Evolutionary conservation across 345 rosid genomes (phyloP).

Genomic region (Syzygium grande): DNA sequence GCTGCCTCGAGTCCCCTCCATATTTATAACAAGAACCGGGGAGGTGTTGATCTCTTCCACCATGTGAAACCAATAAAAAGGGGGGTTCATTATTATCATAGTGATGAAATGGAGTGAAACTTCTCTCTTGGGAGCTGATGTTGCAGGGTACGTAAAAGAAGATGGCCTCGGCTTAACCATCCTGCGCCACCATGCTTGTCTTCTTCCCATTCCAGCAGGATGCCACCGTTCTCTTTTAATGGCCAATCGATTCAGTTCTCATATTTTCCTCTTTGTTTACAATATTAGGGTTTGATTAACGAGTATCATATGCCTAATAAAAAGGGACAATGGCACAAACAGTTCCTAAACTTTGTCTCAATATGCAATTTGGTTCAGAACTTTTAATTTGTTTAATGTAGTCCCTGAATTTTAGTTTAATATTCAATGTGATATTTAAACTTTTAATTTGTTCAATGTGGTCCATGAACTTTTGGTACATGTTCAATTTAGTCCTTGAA

Average conservation of each 20-base stretch:
- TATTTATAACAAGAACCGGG: slow-evolving; percentile 19
- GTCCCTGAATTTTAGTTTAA: too few species aligned
- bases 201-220: background rate
- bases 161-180: slow-evolving; percentile 2
- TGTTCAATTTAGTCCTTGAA: too few species aligned
- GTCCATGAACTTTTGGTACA: too few species aligned
- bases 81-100: background rate
- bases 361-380: too few species aligned
- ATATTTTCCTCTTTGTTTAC: background rate
- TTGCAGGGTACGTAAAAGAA: slow-evolving; percentile 26
- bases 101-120: slow-evolving; percentile 7
- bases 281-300: background rate
- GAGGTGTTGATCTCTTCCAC: background rate
- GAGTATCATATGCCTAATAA: background rate
- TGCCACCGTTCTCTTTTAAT: background rate
- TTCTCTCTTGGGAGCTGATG: slow-evolving; percentile 18
- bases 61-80: background rate
- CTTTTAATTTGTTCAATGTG: too few species aligned
- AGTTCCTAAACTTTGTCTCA: too few species aligned
- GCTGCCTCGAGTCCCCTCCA: slow-evolving; percentile 13
- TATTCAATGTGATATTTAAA: too few species aligned
- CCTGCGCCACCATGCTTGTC: slow-evolving; percentile 7
- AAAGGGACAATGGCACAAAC: background rate
- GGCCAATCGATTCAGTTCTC: background rate
- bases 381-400: too few species aligned